Evolutionary conservation across 2,329 filamentous ascomycete species (phyloP), one percentile per base, ranked within the genome.

Genomic region (Colletotrichum eleusines): DNA sequence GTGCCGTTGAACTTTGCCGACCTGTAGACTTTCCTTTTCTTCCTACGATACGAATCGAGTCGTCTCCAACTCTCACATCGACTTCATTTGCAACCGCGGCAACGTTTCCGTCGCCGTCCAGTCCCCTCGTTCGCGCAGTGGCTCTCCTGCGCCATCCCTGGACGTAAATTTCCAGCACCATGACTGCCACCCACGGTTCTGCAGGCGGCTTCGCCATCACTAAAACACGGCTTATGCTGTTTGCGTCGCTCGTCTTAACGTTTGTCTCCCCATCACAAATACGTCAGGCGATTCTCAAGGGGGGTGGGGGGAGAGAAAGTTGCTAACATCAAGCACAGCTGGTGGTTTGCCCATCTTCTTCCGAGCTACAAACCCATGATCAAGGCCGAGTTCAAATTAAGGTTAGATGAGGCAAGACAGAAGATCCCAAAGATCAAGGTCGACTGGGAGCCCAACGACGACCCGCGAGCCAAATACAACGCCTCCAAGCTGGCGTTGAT

Each of bases 401-500:
- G 80, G 66, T 72, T 85, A 46, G 78, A 81, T 33, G 80, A 84
- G 65, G 81, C 82, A 1, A 77, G 79, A 40, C 80, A 80, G 66
- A 81, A 78, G 72, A 80, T 83, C 1, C 81, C 81, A 12, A 75
- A 74, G 51, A 77, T 84, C 73, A 81, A 81, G 67, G 77, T 84
- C 60, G 81, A 83, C 74, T 84, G 82, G 82, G 73, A 74, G 42
- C 72, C 76, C 1, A 72, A 73, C 26, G 72, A 73, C 28, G 77
- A 81, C 72, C 79, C 80, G 8, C 78, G 77, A 38, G 72, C 76
- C 20, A 78, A 77, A 18, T 85, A 81, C 76, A 87, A 88, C 74
- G 75, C 80, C 23, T 84, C 85, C 63, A 88, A 87, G 74, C 76
- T 88, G 35, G 86, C 86, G 46, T 80, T 88, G 16, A 74, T 88